Conservation (phyloP, 2,329 filamentous ascomycete species). For the Penicillium brevicompactum region DNA sequence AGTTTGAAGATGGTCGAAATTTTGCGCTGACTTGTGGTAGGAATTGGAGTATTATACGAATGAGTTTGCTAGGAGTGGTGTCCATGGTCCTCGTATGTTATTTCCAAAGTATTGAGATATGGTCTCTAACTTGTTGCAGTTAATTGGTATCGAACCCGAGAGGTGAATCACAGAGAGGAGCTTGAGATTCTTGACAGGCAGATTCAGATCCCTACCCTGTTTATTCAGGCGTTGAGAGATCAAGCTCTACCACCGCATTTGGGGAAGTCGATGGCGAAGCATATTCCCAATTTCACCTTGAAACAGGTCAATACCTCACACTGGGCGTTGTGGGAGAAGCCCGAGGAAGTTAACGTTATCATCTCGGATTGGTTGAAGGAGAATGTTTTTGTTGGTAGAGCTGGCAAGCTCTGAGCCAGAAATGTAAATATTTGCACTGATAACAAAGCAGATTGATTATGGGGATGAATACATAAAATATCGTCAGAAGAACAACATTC, state of each 20-base stretch:
- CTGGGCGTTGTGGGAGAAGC: slow-evolving; percentile 79
- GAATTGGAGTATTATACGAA: slow-evolving; percentile 77
- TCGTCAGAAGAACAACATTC: background rate
- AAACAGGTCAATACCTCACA: slow-evolving; percentile 71
- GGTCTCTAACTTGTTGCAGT: slow-evolving; percentile 43
- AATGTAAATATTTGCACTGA: background rate
- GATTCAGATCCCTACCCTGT: slow-evolving; percentile 68
- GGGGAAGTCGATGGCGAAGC: slow-evolving; percentile 69
- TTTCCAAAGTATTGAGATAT: background rate
- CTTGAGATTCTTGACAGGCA: slow-evolving; percentile 38
- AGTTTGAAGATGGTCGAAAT: background rate
- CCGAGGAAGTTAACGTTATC: slow-evolving; percentile 68
- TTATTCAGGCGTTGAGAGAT: slow-evolving; percentile 73
- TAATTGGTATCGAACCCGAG: slow-evolving; percentile 82
- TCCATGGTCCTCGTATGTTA: slow-evolving; percentile 69
- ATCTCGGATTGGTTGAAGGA: slow-evolving; percentile 68
- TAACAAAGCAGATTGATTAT: slow-evolving; percentile 1
- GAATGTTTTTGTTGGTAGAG: slow-evolving; percentile 52
- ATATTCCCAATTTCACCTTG: slow-evolving; percentile 65
- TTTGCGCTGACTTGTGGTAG: slow-evolving; percentile 24
- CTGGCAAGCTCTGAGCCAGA: slow-evolving; percentile 42
- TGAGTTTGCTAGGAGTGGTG: slow-evolving; percentile 70
- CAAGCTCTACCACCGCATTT: slow-evolving; percentile 71
- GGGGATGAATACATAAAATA: background rate
- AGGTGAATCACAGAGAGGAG: slow-evolving; percentile 78